Conservation (phyloP, 257 asterid species). For the Solanum clarkiae region DNA sequence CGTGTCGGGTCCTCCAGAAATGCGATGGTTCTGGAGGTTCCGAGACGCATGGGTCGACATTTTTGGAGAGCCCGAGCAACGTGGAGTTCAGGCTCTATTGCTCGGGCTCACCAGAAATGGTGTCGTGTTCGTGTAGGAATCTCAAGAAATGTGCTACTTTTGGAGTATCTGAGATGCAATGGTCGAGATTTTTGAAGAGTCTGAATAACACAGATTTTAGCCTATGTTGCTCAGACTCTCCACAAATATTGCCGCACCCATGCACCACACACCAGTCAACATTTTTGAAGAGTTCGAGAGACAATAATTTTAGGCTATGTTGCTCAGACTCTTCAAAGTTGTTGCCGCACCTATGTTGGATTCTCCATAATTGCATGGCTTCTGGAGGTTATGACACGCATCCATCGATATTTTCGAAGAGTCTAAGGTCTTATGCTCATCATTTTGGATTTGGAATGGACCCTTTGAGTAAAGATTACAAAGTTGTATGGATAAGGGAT, state of each 20-base stretch:
- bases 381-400: not conserved
- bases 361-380: not conserved
- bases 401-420: not conserved
- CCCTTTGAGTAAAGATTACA: constrained; percentile 19
- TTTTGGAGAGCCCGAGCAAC: not conserved
- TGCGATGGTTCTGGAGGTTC: not conserved
- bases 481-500: constrained; percentile 24
- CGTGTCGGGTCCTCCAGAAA: not conserved
- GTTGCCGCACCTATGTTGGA: not conserved
- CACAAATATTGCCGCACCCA: not conserved
- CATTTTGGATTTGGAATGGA: constrained; percentile 32
- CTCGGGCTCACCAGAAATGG: not conserved
- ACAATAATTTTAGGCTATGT: not conserved
- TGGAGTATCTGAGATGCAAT: not conserved
- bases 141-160: not conserved
- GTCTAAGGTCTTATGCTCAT: not conserved
- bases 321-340: not conserved
- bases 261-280: not conserved
- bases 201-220: accelerated
- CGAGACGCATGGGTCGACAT: no score
- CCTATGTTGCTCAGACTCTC: not conserved
- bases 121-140: not conserved
- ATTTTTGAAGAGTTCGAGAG: not conserved
- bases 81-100: not conserved
- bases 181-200: not conserved